Evolutionary conservation across 768 basidiomycete species (phyloP), one percentile per base, ranked within the genome.

Genomic region (Macrocybe gigantea): DNA sequence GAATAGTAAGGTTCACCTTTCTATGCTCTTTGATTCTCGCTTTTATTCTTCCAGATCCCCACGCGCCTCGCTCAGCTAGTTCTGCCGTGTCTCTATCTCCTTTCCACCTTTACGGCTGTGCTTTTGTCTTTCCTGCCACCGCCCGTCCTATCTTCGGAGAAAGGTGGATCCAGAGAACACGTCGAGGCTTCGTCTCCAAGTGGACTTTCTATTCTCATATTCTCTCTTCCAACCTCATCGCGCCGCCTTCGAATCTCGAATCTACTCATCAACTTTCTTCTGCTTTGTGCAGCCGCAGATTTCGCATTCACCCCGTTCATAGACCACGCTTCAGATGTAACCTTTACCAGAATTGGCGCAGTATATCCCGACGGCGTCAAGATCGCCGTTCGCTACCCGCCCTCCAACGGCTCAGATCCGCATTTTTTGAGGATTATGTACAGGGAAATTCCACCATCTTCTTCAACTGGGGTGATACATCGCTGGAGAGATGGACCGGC

Each of bases 291-390:
- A n/a, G 53, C 61, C 15, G 56, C 60, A 29, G 87, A 91, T 58
- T 74, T 81, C 52, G 64, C 74, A 41, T 53, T 68, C 14, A 68
- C 76, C 1, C 85, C 88, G 3, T 70, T 77, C 54, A 59, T 80
- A 47, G 78, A 81, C 57, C 56, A 75, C 40, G 79, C 81, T 11
- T 35, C 63, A 7, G 72, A 76, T 56, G 75, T 87, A 50, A 64
- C 69, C 9, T 91, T 85, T 61, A 78, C 80, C 2, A 77, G 88
- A 43, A 67, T 88, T 47, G 88, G 88, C 11, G 85, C 85, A 2
- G 74, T 89, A 48, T 77, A 81, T 53, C 78, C 81, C 3, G 77
- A 81, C 55, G 66, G 69, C 38, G 82, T 68, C 50, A 88, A 85
- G 60, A 69, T 89, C 38, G 64, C 74, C 33, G 74, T 82, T 22